Evolutionary conservation across 768 basidiomycete genomes (phyloP), one percentile per base, ranked within the genome.

Genomic region (Russula lepida): DNA sequence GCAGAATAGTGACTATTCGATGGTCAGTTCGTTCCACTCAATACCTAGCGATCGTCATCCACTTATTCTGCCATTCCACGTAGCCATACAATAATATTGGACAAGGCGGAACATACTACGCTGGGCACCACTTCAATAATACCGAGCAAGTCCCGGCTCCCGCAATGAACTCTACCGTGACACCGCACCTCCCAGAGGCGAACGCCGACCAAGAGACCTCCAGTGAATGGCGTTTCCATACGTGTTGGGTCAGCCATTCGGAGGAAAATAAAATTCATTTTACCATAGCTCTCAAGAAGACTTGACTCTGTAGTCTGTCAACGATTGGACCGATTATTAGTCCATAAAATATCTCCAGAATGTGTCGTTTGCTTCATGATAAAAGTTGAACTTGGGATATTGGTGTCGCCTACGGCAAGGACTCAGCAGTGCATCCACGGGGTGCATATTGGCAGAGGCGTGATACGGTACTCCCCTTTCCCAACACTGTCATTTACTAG

Each of bases 231-330:
- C 27, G 15, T 6, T 7, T 60, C 6, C 19, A 6, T 23, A 6
- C 32, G n/a, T 54, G 35, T n/a, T 35, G 53, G 46, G 37, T 55
- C 17, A 28, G 11, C 17, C 43, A 55, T 43, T 23, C n/a, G 8
- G 47, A 6, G n/a, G 35, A 60, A 33, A 37, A 55, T n/a, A 27
- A 60, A 21, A 27, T 60, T 30, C 59, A 48, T 8, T 6, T 60
- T 6, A 55, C 54, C 2, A 49, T 55, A 32, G 46, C 27, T n/a
- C 39, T 59, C 59, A 59, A n/a, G 19, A 59, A 32, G 25, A 41
- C 27, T 19, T 37, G 27, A 54, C 9, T n/a, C 3, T 1, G 19
- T 41, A 35, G 21, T 32, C 30, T 44, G n/a, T 1, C 11, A 44
- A 12, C 1, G n/a, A 44, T 44, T 21, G 21, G n/a, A 21, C n/a